phyloP scores from a whole-genome alignment of 176 grass and related monocot species.

The Paspalum notatum region DNA sequence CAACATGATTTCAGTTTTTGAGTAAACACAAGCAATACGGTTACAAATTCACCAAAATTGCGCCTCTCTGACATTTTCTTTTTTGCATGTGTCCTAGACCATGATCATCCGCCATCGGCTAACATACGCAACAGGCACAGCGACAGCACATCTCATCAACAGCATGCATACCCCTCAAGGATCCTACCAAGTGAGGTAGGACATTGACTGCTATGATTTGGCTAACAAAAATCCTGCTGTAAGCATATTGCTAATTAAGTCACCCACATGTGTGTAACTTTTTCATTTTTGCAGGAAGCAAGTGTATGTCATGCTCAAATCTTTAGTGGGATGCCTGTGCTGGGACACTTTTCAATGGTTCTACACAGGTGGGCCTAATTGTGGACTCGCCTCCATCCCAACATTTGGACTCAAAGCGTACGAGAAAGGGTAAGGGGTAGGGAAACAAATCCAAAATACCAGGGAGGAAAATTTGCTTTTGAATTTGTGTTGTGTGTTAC shows the following conservation, averaged over 20 bases:
- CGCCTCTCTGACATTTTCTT: neutral
- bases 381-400: slow-evolving; percentile 47
- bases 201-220: neutral
- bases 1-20: neutral
- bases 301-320: slow-evolving; percentile 41
- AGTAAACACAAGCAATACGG: neutral
- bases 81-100: neutral
- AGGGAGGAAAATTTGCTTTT: neutral
- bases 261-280: neutral
- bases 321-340: slow-evolving; percentile 39
- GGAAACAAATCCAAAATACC: neutral
- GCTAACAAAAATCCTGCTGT: neutral
- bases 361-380: slow-evolving; percentile 35
- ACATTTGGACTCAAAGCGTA: slow-evolving; percentile 53
- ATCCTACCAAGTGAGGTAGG: slow-evolving; percentile 20
- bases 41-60: neutral
- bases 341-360: slow-evolving; percentile 56
- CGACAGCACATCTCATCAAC: slow-evolving; percentile 61
- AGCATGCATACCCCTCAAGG: slow-evolving; percentile 55
- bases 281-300: slow-evolving; percentile 26
- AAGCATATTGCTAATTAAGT: neutral
- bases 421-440: slow-evolving; percentile 27
- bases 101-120: slow-evolving; percentile 51
- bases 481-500: neutral
- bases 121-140: slow-evolving; percentile 53